Percentiles rank a stretch among this genome's conserved stretches.
Evolutionary conservation across 768 basidiomycete genomes (phyloP).

Genomic region (Pilatotrama ljubarskyi): DNA sequence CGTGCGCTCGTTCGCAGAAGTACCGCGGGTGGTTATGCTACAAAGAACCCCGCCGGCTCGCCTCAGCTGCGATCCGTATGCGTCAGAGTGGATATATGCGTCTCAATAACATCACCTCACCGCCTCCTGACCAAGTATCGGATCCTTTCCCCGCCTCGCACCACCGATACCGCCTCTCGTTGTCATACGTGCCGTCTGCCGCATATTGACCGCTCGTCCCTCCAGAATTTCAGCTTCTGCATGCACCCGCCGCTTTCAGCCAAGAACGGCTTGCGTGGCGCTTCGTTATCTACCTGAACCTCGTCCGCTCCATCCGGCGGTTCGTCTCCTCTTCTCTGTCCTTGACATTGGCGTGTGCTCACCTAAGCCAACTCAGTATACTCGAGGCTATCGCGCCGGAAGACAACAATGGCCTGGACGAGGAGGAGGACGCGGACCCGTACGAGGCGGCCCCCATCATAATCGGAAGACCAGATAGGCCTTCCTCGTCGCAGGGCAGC

Average conservation of each 20-base stretch:
- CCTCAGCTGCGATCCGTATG: neutral
- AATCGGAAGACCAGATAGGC: constrained; percentile 39
- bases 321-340: constrained; percentile 31
- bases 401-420: constrained; percentile 52
- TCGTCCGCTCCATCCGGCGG: constrained; percentile 81
- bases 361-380: constrained; percentile 45
- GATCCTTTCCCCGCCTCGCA: constrained; percentile 1
- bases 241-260: constrained; percentile 73
- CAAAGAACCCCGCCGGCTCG: neutral
- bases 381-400: constrained; percentile 74
- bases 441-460: constrained; percentile 53
- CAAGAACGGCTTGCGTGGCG: constrained; percentile 85
- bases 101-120: constrained; percentile 4
- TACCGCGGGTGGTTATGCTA: neutral
- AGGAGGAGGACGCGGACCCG: constrained; percentile 55
- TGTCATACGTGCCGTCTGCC: neutral
- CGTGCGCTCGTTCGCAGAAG: constrained; percentile 2
- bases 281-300: constrained; percentile 84
- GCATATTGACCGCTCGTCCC: constrained; percentile 18
- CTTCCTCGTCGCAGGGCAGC: constrained; percentile 48
- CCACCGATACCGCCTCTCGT: constrained; percentile 5
- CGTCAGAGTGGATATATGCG: constrained; percentile 14
- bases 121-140: constrained; percentile 7
- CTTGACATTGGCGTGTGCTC: constrained; percentile 1
- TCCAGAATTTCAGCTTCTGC: constrained; percentile 81